Evolutionary conservation across 202 grass and related monocot genomes (phyloP).

Genomic region (Panicum hallii): DNA sequence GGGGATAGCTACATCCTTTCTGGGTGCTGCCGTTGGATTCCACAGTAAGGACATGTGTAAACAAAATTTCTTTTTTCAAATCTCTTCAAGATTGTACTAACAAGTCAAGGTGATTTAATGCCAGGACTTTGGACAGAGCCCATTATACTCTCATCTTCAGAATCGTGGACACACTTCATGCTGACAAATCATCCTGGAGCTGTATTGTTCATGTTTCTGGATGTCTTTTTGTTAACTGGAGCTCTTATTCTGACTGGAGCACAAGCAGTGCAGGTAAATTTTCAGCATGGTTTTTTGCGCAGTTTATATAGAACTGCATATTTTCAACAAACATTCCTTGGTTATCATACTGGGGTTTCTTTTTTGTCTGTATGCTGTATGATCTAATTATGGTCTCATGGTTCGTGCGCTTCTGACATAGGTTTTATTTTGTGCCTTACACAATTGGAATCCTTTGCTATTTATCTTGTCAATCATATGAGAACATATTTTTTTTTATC

Average conservation of each 20-base stretch:
- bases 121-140: constrained; percentile 87
- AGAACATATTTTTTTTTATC: background rate
- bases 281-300: background rate
- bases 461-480: background rate
- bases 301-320: background rate
- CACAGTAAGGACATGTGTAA: constrained; percentile 68
- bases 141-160: constrained; percentile 57
- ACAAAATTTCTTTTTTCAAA: background rate
- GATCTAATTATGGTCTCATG: constrained; percentile 33
- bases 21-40: constrained; percentile 68
- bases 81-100: constrained; percentile 44
- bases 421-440: constrained; percentile 1
- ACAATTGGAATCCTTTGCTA: background rate
- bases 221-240: constrained; percentile 74
- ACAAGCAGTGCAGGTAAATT: constrained; percentile 78
- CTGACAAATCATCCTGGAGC: constrained; percentile 78
- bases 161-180: constrained; percentile 86
- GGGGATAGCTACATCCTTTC: constrained; percentile 66
- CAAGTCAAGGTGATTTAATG: constrained; percentile 37
- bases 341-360: constrained; percentile 1
- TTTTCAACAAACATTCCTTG: constrained; percentile 14
- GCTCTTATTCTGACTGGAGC: constrained; percentile 70
- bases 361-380: constrained; percentile 30
- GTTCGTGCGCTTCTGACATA: constrained; percentile 3
- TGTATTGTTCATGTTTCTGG: constrained; percentile 74